These are phyloP conservation scores for Monilinia laxa DNA, from an alignment of 2,329 filamentous ascomycete species.

Conservation along the genomic window DNA sequence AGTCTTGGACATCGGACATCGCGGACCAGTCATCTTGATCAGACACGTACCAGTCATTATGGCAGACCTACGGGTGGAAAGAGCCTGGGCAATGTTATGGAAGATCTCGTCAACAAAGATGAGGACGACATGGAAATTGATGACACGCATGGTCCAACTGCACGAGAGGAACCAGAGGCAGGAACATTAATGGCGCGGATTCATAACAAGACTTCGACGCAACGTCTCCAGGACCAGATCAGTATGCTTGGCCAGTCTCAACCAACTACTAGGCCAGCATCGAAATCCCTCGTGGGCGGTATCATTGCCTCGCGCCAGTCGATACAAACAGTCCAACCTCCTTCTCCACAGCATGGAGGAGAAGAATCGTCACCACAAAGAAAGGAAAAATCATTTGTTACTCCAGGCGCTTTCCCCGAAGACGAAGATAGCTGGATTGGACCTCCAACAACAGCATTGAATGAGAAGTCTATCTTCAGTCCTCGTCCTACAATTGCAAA, in stretches of 20 bases:
- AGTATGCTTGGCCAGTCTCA: slow-evolving; percentile 64
- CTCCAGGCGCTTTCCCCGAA: slow-evolving; percentile 61
- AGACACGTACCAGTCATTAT: slow-evolving; percentile 70
- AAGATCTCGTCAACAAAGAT: slow-evolving; percentile 52
- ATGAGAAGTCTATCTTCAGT: slow-evolving; percentile 43
- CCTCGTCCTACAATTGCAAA: slow-evolving; percentile 57
- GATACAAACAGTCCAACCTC: slow-evolving; percentile 28
- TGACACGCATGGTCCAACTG: slow-evolving; percentile 43
- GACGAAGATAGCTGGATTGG: slow-evolving; percentile 64
- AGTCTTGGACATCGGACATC: slow-evolving; percentile 73
- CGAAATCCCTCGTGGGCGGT: slow-evolving; percentile 39
- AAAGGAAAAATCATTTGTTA: slow-evolving; percentile 34
- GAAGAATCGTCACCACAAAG: slow-evolving; percentile 26
- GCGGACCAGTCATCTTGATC: slow-evolving; percentile 75
- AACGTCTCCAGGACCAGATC: slow-evolving; percentile 89
- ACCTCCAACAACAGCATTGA: slow-evolving; percentile 44
- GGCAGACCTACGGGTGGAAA: slow-evolving; percentile 71
- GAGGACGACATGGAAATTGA: slow-evolving; percentile 56
- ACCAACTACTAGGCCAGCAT: slow-evolving; percentile 35
- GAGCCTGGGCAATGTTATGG: slow-evolving; percentile 56
- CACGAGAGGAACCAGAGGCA: slow-evolving; percentile 45
- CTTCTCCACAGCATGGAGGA: slow-evolving; percentile 25
- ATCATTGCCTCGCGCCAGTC: slow-evolving; percentile 29
- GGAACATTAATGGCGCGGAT: slow-evolving; percentile 50
- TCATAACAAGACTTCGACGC: slow-evolving; percentile 89